Evolutionary conservation across 495 filamentous ascomycete genomes (phyloP), one percentile per base, ranked within the genome.

Genomic region (Hypomontagnella monticulosa): DNA sequence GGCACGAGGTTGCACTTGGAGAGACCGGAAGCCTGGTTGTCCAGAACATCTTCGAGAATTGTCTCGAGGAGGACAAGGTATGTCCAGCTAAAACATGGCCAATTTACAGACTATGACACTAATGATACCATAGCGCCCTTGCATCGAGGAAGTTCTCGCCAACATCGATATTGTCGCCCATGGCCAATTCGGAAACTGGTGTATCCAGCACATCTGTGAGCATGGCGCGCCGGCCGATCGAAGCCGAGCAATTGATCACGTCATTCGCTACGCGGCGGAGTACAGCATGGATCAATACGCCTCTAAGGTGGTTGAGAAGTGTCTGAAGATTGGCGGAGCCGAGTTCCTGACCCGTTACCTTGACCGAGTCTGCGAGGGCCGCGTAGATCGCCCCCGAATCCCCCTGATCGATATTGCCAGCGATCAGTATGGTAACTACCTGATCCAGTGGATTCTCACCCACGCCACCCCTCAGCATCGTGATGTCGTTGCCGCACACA

Each of bases 281-380:
- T 99, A 98, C 78, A 97, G 93, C 79, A 97, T 96, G 89, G 95
- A 99, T 71, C 95, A 99, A 76, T 99, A 97, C 76, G 96, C 96
- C 16, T 99, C 95, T 34, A 99, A 99, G 75, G 95, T 99, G 14
- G 93, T 99, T 52, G 95, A 99, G 81, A 99, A 99, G 78, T 99
- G 95, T 64, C 85, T 99, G 63, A 99, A 99, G 83, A 96, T 98
- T 76, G 92, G 94, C 38, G 92, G 93, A 18, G 78, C 85, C 19
- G 93, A 98, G 38, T 99, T 99, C 72, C 82, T 99, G 36, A 84
- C 93, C 54, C 93, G 92, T 63, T 99, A 97, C 72, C 91, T 99
- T 37, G 89, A 94, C 71, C 88, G 93, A 60, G 92, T 98, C 55
- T 98, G 93, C 75, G 93, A 96, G 71, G 92, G 91, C 46, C 92